Conservation (phyloP, 2,329 filamentous ascomycete genomes). For the Diaporthe batatas region DNA sequence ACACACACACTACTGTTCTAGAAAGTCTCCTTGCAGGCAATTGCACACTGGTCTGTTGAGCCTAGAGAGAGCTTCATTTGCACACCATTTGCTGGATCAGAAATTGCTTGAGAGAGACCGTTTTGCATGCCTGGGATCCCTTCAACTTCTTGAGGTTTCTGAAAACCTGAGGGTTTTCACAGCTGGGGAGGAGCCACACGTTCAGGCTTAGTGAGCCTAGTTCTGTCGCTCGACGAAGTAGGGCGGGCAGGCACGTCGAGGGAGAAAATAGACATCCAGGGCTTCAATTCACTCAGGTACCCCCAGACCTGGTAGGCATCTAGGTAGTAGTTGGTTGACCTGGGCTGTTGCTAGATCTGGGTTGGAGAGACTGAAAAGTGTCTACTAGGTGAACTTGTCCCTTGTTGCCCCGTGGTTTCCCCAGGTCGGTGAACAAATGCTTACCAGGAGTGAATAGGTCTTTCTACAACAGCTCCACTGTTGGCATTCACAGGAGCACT, state of each 20-base stretch:
- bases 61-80: not conserved
- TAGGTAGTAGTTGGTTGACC: not conserved
- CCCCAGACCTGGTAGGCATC: not conserved
- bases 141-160: not conserved
- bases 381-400: not conserved
- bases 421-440: not conserved
- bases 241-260: constrained; percentile 15
- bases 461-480: not conserved
- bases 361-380: not conserved
- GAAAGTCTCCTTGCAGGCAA: not conserved
- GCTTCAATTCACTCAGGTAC: not conserved
- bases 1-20: constrained; percentile 37
- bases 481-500: not conserved
- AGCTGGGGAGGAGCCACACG: not conserved
- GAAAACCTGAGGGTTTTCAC: not conserved
- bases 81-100: not conserved
- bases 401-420: not conserved
- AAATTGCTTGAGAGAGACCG: not conserved
- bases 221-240: not conserved
- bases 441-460: constrained; percentile 8
- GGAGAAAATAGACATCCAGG: not conserved
- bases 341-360: not conserved
- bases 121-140: not conserved
- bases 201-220: not conserved
- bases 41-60: not conserved